Conservation (phyloP, 495 filamentous ascomycete genomes). For the Penicillium soppii region DNA sequence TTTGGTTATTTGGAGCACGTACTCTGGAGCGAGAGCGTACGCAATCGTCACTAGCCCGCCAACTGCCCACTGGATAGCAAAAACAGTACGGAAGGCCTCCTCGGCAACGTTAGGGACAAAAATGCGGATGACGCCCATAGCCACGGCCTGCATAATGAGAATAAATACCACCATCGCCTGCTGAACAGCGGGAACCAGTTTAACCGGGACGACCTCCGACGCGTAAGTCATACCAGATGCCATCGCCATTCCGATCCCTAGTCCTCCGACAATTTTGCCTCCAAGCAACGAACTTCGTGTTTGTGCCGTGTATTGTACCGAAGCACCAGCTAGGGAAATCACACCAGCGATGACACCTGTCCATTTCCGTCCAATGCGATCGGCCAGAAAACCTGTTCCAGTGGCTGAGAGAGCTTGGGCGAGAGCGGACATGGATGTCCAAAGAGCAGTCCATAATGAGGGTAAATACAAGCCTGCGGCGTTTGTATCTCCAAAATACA, state of each 20-base stretch:
- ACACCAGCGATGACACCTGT: conserved; percentile 11
- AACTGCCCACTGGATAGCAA: conserved; percentile 19
- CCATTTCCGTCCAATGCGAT: conserved; percentile 24
- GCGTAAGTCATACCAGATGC: conserved; percentile 28
- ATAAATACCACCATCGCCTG: conserved; percentile 25
- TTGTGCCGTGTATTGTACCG: conserved; percentile 12
- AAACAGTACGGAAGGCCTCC: conserved; percentile 12
- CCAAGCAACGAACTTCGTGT: conserved; percentile 22
- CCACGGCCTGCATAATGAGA: conserved; percentile 23
- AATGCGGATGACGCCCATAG: conserved; percentile 25
- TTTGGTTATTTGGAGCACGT: background rate
- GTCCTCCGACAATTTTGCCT: conserved; percentile 28
- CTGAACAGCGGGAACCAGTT: conserved; percentile 18
- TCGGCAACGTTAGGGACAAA: conserved; percentile 21
- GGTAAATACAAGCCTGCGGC: conserved; percentile 17
- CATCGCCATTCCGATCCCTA: conserved; percentile 18
- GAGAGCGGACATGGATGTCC: conserved; percentile 25
- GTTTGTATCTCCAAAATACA: conserved; percentile 24
- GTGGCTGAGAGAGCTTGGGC: conserved; percentile 22
- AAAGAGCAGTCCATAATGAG: conserved; percentile 30
- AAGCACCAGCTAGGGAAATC: conserved; percentile 8
- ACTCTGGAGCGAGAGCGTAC: conserved; percentile 17
- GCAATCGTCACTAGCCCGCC: conserved; percentile 11
- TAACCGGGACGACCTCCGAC: conserved; percentile 23
- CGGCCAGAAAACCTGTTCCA: conserved; percentile 19